phyloP scores from a whole-genome alignment of 495 filamentous ascomycete genomes.

The Haplographium delicatum region DNA sequence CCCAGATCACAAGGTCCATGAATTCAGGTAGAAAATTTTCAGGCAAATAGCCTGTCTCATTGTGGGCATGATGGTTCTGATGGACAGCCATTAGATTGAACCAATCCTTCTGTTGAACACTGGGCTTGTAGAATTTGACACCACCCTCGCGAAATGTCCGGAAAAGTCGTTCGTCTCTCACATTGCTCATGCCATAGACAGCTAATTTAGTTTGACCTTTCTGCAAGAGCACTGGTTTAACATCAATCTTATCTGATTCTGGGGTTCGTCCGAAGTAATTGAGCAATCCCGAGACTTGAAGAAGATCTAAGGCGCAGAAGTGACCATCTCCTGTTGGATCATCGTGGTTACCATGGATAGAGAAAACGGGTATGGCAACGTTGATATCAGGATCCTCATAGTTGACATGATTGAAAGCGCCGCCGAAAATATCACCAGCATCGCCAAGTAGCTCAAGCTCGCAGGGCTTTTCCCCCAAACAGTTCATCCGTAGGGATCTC shows the following conservation, averaged over 20 bases:
- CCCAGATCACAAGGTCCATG: constrained; percentile 90
- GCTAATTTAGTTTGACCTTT: constrained; percentile 93
- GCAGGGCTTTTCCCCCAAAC: constrained; percentile 90
- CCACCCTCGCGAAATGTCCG: constrained; percentile 89
- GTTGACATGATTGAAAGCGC: constrained; percentile 86
- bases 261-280: constrained; percentile 96
- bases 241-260: constrained; percentile 83
- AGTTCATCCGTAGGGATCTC: constrained; percentile 86
- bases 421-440: constrained; percentile 78
- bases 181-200: constrained; percentile 93
- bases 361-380: constrained; percentile 94
- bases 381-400: constrained; percentile 98
- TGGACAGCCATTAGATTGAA: constrained; percentile 96
- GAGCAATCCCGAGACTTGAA: constrained; percentile 83
- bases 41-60: constrained; percentile 82
- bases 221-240: constrained; percentile 88
- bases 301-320: constrained; percentile 80
- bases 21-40: constrained; percentile 93
- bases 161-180: constrained; percentile 90
- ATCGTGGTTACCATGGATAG: constrained; percentile 98
- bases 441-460: constrained; percentile 94
- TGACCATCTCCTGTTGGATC: constrained; percentile 93
- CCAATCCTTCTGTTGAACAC: constrained; percentile 81
- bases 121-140: constrained; percentile 87
- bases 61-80: constrained; percentile 92